Evolutionary conservation across 176 grass and related monocot species (phyloP), one percentile per base, ranked within the genome.

Genomic region (Chloris gayana): DNA sequence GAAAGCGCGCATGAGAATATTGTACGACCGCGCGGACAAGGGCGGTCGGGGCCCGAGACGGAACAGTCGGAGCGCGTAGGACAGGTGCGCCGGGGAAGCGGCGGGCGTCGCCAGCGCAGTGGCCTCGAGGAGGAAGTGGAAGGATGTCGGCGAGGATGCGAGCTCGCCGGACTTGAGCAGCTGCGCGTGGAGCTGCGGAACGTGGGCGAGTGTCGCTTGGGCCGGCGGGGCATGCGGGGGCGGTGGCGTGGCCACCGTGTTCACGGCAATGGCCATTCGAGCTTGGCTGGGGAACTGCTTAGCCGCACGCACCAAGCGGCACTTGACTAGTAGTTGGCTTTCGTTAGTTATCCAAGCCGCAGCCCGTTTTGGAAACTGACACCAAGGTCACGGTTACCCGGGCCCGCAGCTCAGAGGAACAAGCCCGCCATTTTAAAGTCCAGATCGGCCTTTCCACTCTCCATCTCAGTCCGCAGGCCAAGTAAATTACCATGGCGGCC

Each of bases 131-230:
- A 89, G 79, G 74, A 80, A 86, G 26, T 76, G 63, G 78, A 90
- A 81, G 66, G 64, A 83, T 31, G 77, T 31, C 3, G 85, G 65
- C 47, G 87, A 87, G 22, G 37, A 51, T 64, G 51, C 18, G 78
- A 81, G 81, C 74, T 80, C 80, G 14, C 88, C 88, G 22, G 91
- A 80, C 82, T 90, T 93, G 74, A 90, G 45, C 60, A 93, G 85
- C 9, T 64, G 54, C 30, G 73, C 82, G 63, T 93, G 87, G 69
- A 85, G 70, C 84, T 93, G 85, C 21, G 69, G 77, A 29, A 93
- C 21, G 37, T 87, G 63, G 54, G 73, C 45, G 1, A 53, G 77
- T 17, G 25, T 67, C 3, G 60, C 25, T 4, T 65, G 64, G 15
- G 38, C 50, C 0, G 14, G 35, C 13, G 70, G 13, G 83, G 47